Base-by-base conservation (phyloP, 225 moss, liverwort and hornwort species). In the Sphagnum contortum region DNA sequence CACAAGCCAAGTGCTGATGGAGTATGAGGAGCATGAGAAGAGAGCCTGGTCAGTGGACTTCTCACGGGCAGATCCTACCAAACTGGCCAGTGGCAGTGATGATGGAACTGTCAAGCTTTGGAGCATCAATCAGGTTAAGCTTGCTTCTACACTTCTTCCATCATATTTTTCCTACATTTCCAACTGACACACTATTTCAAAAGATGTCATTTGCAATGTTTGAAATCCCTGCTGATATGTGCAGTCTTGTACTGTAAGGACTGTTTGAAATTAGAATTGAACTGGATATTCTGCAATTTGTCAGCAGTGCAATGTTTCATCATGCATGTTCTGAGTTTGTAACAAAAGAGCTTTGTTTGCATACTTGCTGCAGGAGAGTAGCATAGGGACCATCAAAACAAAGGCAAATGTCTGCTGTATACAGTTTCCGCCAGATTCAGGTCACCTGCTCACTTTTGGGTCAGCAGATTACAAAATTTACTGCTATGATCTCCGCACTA, bases 1-100 rank as follows among this genome's bases (percentile, higher is more conserved):
- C 77, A 86, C 82, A 50, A 77, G 73, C 10, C 81, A 82, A 73
- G 74, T 82, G 64, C 67, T 98, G 72, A 89, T 85, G 83, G 85
- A 82, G 59, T 93, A 90, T 56, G 81, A 87, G 13, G 96, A 98
- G 75, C 96, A 98, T 71, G 93, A 93, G 72, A 93, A 89, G 79
- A 78, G 96, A 48, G 96, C 96, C 12, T 98, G 96, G 96, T 98
- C 96, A 70, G 93, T 98, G 48, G 96, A 98, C 75, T 98, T 98
- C 67, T 98, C 96, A 44, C 88, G 83, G 70, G 92, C 93, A 49
- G 90, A 98, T 71, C 96, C 96, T 44, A 92, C 90, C 14, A 98
- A 93, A 72, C 76, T 98, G 70, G 96, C 93, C 8, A 98, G 96
- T 71, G 96, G 93, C 55, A 98, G 96, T 70, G 96, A 98, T 68